Base-by-base conservation (phyloP, 2,329 filamentous ascomycete genomes). In the Botryotinia calthae region DNA sequence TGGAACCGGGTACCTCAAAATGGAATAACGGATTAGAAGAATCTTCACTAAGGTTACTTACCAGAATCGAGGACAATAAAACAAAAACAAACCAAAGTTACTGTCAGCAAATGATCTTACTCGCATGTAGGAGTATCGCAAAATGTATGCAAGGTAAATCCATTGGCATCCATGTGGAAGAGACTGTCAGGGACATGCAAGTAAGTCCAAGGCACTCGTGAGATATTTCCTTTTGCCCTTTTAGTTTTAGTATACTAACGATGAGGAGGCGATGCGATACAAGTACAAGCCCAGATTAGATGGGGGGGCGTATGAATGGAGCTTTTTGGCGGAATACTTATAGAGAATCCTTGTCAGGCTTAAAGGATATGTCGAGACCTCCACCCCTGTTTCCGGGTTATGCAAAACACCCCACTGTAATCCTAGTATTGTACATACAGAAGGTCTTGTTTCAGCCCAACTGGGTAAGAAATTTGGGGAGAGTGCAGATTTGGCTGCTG, bases 101-200 rank as follows among this genome's bases (percentile, higher is more conserved):
- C 40, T 61, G 72, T 73, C 72, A 73, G 72, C 72, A 70, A 54
- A 46, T 70, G 72, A 73, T 73, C 72, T 71, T 71, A 73, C 59
- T 25, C 67, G 37, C 71, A 72, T 72, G 71, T 64, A 72, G 40
- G 31, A 56, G 31, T n/a, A 64, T 46, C 28, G 63, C 44, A 16
- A 56, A 42, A 28, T 22, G 34, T 56, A 56, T 56, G 65, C 28
- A 67, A 66, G 46, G 64, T 51, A 66, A 51, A 37, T 9, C 64
- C 64, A 51, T 66, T 34, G 18, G 5, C 16, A 67, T 56, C 65
- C 65, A 67, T 67, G 48, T 62, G 67, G 46, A 66, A 64, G 46
- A 71, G 48, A 71, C 58, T 70, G 68, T 67, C 70, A 72, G 70
- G 70, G 62, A 63, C 62, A 67, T 65, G 69, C 44, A 66, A 28